These are phyloP conservation scores for Inga laurina DNA, from an alignment of 306 rosid species.

Conservation along the genomic window DNA sequence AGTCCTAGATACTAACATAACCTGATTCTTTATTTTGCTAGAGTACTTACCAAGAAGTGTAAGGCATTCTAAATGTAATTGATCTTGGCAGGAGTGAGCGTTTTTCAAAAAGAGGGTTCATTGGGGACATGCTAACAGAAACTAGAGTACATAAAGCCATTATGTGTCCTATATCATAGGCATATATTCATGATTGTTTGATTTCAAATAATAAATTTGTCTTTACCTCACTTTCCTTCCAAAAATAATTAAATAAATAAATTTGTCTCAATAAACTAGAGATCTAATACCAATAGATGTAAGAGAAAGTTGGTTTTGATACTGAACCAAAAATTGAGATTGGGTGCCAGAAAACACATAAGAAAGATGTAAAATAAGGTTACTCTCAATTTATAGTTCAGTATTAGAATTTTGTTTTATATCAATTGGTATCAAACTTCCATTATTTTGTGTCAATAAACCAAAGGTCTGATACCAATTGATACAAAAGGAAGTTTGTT, in stretches of 20 bases:
- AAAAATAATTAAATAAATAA: neutral
- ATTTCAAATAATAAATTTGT: conserved; percentile 17
- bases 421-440: too few species aligned
- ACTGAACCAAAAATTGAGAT: too few species aligned
- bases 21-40: conserved; percentile 35
- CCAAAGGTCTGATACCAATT: too few species aligned
- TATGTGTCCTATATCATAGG: neutral
- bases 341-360: too few species aligned
- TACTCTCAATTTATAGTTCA: too few species aligned
- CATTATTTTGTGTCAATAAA: too few species aligned
- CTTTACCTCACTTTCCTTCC: neutral
- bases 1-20: conserved; percentile 1
- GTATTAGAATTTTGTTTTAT: too few species aligned
- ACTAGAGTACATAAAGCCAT: conserved; percentile 68
- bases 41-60: conserved; percentile 97
- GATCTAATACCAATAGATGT: too few species aligned
- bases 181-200: conserved; percentile 1
- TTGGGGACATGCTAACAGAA: conserved; percentile 90
- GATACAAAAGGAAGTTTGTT: too few species aligned
- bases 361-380: too few species aligned
- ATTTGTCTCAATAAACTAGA: neutral
- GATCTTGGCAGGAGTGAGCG: conserved; percentile 99
- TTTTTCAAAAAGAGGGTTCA: conserved; percentile 87
- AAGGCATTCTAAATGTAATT: conserved; percentile 88
- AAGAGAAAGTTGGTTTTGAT: too few species aligned